Conservation (phyloP, 371 early-diverging fungal genomes). For the Actinomucor elegans region DNA sequence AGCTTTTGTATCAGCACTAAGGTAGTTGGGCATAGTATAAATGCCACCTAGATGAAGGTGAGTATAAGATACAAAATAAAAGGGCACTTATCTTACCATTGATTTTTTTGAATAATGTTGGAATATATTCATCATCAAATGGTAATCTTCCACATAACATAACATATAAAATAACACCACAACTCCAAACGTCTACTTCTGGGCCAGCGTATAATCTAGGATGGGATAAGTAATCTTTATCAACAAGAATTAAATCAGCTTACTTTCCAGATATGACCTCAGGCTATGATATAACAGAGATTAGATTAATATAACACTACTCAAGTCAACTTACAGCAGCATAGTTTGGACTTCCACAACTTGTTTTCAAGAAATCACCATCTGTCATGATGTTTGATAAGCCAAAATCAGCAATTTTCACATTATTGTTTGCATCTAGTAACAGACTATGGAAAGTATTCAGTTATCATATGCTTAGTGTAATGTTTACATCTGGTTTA, state of each 20-base stretch:
- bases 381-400: constrained; percentile 94
- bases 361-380: constrained; percentile 94
- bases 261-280: constrained; percentile 94
- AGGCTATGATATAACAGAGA: constrained; percentile 65
- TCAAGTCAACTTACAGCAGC: constrained; percentile 60
- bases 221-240: too few relatives aligned
- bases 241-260: constrained; percentile 7
- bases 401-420: constrained; percentile 98
- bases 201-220: constrained; percentile 93
- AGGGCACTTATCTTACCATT: constrained; percentile 44
- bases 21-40: constrained; percentile 84
- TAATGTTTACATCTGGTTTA: constrained; percentile 19
- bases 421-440: constrained; percentile 92
- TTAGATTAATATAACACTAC: neutral
- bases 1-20: constrained; percentile 80
- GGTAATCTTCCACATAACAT: constrained; percentile 99
- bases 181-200: constrained; percentile 99
- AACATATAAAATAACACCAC: constrained; percentile 99
- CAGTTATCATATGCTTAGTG: neutral
- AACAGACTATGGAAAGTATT: constrained; percentile 58
- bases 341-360: constrained; percentile 91
- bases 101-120: constrained; percentile 93
- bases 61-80: neutral
- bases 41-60: constrained; percentile 80
- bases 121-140: constrained; percentile 99